Percentiles rank a stretch among this genome's conserved stretches.
These are phyloP conservation scores for Eutrema yunnanense DNA, from an alignment of 345 rosid species.

Conservation along the genomic window DNA sequence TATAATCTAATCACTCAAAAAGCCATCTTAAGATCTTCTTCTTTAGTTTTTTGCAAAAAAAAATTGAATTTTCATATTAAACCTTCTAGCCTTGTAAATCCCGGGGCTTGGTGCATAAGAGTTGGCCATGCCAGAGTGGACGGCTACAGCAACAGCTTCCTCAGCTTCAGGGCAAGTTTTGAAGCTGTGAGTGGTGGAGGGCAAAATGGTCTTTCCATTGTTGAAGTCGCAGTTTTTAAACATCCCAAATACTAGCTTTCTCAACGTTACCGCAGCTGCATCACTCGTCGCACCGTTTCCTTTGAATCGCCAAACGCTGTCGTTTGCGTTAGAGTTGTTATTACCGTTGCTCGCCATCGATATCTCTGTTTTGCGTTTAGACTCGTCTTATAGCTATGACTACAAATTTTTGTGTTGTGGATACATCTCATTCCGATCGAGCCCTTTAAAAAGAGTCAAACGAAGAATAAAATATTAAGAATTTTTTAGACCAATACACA, in stretches of 20 bases:
- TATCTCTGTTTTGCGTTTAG: background rate
- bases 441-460: background rate
- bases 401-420: background rate
- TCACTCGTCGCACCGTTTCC: slow-evolving; percentile 17
- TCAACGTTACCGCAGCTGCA: slow-evolving; percentile 25
- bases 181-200: slow-evolving; percentile 44
- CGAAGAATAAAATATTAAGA: background rate
- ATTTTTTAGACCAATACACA: background rate
- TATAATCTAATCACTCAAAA: too few relatives aligned
- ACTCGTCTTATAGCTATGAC: background rate
- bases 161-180: slow-evolving; percentile 39
- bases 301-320: slow-evolving; percentile 17
- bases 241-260: slow-evolving; percentile 30
- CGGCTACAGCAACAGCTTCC: slow-evolving; percentile 42
- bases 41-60: too few relatives aligned
- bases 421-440: background rate
- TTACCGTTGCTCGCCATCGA: slow-evolving; percentile 1
- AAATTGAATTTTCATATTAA: background rate
- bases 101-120: slow-evolving; percentile 40
- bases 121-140: slow-evolving; percentile 44
- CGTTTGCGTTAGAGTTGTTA: background rate
- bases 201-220: slow-evolving; percentile 32
- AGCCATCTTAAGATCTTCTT: too few relatives aligned
- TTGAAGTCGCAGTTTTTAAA: slow-evolving; percentile 27
- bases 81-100: slow-evolving; percentile 52